phyloP scores from a whole-genome alignment of 1,284 basidiomycete species.

The Austroboletus novae-zelandiae region DNA sequence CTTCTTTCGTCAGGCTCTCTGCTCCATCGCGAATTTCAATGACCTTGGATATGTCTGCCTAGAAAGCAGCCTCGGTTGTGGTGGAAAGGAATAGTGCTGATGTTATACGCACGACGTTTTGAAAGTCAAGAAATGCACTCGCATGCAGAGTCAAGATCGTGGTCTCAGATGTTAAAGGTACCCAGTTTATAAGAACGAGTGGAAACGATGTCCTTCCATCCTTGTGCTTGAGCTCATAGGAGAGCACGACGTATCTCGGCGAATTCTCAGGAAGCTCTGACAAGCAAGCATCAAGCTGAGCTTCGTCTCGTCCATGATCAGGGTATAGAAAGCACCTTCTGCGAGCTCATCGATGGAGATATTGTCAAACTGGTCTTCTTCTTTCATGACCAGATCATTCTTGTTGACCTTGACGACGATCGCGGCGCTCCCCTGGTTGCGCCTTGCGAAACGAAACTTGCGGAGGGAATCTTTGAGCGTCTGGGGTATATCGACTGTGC shows the following conservation, averaged over 20 bases:
- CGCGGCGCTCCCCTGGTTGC: constrained; percentile 68
- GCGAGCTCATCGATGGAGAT: constrained; percentile 80
- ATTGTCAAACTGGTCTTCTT: constrained; percentile 76
- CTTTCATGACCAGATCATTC: constrained; percentile 72
- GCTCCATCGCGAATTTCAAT: constrained; percentile 81
- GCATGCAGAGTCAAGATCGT: constrained; percentile 81
- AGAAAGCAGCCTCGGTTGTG: constrained; percentile 4
- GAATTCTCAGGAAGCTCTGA: constrained; percentile 88
- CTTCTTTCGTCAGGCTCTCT: constrained; percentile 73
- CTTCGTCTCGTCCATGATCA: not conserved
- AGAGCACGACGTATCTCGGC: constrained; percentile 84
- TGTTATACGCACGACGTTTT: constrained; percentile 56
- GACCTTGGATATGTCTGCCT: constrained; percentile 74
- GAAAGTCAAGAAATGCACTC: constrained; percentile 78
- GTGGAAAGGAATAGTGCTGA: not conserved
- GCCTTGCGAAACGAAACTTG: constrained; percentile 80
- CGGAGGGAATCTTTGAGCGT: constrained; percentile 72
- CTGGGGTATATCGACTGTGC: constrained; percentile 75
- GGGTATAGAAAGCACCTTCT: constrained; percentile 54
- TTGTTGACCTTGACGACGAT: constrained; percentile 89
- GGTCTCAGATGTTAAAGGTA: constrained; percentile 71
- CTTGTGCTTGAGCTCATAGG: constrained; percentile 76
- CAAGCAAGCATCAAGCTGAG: constrained; percentile 1
- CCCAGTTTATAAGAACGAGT: constrained; percentile 85
- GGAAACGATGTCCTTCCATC: constrained; percentile 89